Base-by-base conservation (phyloP, 2,329 filamentous ascomycete genomes). In the Bimuria novae-zelandiae region DNA sequence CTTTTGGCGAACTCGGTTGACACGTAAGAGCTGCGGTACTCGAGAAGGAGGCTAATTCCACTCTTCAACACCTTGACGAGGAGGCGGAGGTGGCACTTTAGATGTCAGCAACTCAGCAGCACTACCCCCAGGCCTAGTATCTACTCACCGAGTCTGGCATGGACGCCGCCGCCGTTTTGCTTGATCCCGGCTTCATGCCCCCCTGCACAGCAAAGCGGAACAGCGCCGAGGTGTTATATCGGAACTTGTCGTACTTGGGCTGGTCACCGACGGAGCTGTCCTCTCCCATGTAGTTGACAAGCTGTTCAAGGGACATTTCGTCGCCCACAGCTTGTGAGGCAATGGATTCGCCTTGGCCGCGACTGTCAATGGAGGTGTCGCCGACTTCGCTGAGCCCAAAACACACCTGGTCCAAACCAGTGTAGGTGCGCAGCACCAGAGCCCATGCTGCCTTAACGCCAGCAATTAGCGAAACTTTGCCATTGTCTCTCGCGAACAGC, bases 351-450 rank as follows among this genome's bases (percentile, higher is more conserved):
- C 46, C 11, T 25, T 35, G 43, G 22, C 43, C 32, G 19, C 7
- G 11, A 10, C 27, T 19, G n/a, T 36, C 27, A n/a, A 10, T 21
- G 21, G 32, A 14, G 14, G 17, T 7, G n/a, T 42, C 46, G 21
- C 62, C 57, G 41, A 57, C 35, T 41, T 63, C 55, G 12, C 55
- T 50, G 54, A 76, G 77, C n/a, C 75, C 75, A 57, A 80, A 80
- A 52, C 70, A 76, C 7, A 74, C 66, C 7, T 70, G 43, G 33
- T 61, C 42, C 23, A 67, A 59, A 3, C 65, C 67, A 11, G 72
- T 74, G 48, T 72, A 75, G 44, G 48, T 61, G 1, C 63, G 64
- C 45, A 75, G 53, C 5, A 67, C 49, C 44, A 75, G 39, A 0
- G 63, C 69, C 72, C 72, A 75, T 4, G 72, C 63, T 6, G 57